phyloP scores from a whole-genome alignment of 495 filamentous ascomycete species.

The Hypoxylon lienhwacheense region DNA sequence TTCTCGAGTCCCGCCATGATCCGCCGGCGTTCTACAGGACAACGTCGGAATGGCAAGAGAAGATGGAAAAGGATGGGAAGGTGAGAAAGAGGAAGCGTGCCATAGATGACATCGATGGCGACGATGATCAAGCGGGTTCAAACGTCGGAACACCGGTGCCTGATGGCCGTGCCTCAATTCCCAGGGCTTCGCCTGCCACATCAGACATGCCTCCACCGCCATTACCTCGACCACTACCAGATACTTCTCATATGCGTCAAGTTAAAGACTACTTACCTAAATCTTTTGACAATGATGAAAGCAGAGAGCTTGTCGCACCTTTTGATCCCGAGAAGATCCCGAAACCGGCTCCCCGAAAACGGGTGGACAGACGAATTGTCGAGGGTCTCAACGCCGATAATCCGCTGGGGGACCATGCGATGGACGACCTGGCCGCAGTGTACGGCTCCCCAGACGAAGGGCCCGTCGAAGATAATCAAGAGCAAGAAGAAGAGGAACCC shows the following conservation, averaged over 20 bases:
- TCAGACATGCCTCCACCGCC: slow-evolving; percentile 33
- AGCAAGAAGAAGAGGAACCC: slow-evolving; percentile 22
- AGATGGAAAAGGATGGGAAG: slow-evolving; percentile 46
- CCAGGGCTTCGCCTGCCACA: slow-evolving; percentile 9
- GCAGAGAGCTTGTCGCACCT: slow-evolving; percentile 30
- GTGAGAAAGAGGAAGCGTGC: slow-evolving; percentile 48
- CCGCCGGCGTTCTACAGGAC: slow-evolving; percentile 80
- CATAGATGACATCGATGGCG: slow-evolving; percentile 40
- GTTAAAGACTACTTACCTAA: slow-evolving; percentile 36
- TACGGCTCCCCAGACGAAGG: slow-evolving; percentile 23
- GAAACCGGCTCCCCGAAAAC: slow-evolving; percentile 25
- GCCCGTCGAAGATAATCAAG: slow-evolving; percentile 6
- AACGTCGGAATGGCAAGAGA: slow-evolving; percentile 54
- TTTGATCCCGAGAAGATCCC: slow-evolving; percentile 35
- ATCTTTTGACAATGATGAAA: slow-evolving; percentile 31
- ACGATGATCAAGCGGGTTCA: slow-evolving; percentile 24
- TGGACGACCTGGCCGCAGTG: slow-evolving; percentile 36
- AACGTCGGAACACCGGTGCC: slow-evolving; percentile 20
- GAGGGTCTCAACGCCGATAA: slow-evolving; percentile 43
- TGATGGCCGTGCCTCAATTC: slow-evolving; percentile 6
- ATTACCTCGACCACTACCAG: slow-evolving; percentile 26
- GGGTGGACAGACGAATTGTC: slow-evolving; percentile 21
- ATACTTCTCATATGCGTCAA: slow-evolving; percentile 35
- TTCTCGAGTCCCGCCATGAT: slow-evolving; percentile 61
- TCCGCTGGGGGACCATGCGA: slow-evolving; percentile 35